phyloP scores from a whole-genome alignment of 2,329 filamentous ascomycete species.

The Xylariaceae sp. region DNA sequence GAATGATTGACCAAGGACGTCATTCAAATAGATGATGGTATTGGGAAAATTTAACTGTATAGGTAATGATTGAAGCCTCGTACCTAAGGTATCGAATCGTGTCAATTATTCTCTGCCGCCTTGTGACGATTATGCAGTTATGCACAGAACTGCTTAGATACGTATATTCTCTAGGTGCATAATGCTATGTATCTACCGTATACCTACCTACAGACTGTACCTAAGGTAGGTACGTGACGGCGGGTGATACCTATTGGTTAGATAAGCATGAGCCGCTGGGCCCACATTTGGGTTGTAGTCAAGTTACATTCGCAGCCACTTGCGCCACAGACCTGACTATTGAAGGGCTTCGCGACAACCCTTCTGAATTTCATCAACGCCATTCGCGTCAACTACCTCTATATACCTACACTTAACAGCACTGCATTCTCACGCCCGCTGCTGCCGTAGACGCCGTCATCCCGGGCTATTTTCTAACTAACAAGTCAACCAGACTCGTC shows the following conservation, averaged over 20 bases:
- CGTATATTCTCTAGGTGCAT: no score
- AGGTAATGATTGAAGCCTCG: constrained; percentile 19
- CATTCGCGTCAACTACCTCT: constrained; percentile 4
- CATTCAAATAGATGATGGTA: constrained; percentile 25
- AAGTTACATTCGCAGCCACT: constrained; percentile 6
- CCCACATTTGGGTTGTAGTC: not conserved
- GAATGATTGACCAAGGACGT: constrained; percentile 17
- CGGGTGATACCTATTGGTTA: not conserved
- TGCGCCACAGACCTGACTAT: constrained; percentile 7
- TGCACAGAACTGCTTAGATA: no score
- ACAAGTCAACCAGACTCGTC: not conserved
- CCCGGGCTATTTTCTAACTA: not conserved
- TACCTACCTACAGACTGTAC: no score
- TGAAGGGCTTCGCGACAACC: not conserved
- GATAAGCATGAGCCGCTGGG: constrained; percentile 1
- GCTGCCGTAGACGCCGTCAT: constrained; percentile 4
- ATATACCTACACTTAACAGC: no score
- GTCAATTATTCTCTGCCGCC: not conserved
- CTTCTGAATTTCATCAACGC: constrained; percentile 1
- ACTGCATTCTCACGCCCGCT: not conserved
- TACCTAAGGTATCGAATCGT: not conserved
- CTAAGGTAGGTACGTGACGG: not conserved
- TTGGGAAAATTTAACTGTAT: constrained; percentile 22
- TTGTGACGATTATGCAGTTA: no score
- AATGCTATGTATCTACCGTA: no score